These are phyloP conservation scores for Mycena epipterygia DNA, from an alignment of 768 basidiomycete genomes.

Conservation along the genomic window DNA sequence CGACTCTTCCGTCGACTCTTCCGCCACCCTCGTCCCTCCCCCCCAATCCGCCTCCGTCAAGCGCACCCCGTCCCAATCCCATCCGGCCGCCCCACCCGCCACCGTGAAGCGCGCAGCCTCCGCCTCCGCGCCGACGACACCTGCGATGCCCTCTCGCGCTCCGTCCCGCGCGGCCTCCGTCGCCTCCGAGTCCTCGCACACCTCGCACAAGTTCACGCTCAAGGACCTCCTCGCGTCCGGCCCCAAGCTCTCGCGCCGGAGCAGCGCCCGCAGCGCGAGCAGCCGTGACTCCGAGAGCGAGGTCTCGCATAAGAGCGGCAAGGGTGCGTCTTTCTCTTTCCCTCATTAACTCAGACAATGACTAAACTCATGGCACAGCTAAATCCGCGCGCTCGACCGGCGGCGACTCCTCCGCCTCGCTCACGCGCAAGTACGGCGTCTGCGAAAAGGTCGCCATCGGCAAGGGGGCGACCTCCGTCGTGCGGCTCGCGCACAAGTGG, in stretches of 20 bases:
- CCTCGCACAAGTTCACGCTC: slow-evolving; percentile 82
- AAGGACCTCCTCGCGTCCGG: slow-evolving; percentile 82
- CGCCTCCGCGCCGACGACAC: slow-evolving; percentile 10
- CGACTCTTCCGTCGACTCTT: not conserved
- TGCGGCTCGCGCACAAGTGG: slow-evolving; percentile 98
- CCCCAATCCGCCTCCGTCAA: slow-evolving; percentile 10
- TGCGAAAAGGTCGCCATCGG: slow-evolving; percentile 96
- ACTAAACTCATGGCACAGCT: no score
- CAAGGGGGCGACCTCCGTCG: slow-evolving; percentile 98
- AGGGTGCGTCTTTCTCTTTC: not conserved
- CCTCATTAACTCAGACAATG: no score
- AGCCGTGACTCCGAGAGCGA: slow-evolving; percentile 51
- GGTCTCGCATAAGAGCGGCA: not conserved
- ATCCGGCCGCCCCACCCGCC: not conserved
- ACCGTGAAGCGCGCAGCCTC: slow-evolving; percentile 16
- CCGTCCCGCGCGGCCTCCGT: slow-evolving; percentile 52
- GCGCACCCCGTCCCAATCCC: not conserved
- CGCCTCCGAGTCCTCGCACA: slow-evolving; percentile 61
- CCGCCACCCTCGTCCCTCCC: not conserved
- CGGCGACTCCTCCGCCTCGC: slow-evolving; percentile 33
- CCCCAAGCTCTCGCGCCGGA: slow-evolving; percentile 81
- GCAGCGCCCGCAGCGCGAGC: slow-evolving; percentile 68
- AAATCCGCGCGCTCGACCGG: not conserved
- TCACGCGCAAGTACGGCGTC: slow-evolving; percentile 94
- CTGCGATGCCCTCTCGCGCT: not conserved